Conservation (phyloP, 2,329 filamentous ascomycete species). For the Dactylellina haptotyla region DNA sequence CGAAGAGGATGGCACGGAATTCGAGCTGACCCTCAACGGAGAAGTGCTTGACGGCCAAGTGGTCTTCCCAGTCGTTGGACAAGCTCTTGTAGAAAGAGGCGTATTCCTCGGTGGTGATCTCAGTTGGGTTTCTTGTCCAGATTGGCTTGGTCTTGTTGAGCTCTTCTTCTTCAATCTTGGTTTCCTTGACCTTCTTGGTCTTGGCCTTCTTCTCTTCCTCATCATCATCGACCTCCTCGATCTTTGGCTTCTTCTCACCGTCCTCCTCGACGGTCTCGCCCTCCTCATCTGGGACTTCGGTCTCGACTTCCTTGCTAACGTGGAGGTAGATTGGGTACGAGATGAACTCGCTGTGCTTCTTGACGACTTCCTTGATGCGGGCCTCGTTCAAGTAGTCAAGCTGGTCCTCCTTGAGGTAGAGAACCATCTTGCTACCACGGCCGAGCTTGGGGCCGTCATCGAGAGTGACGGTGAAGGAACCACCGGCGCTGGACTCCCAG, state of each 20-base stretch:
- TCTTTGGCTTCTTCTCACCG: slow-evolving; percentile 94
- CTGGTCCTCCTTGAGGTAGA: slow-evolving; percentile 99
- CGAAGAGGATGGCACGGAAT: slow-evolving; percentile 99
- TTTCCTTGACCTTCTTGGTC: slow-evolving; percentile 99
- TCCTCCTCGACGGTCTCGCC: slow-evolving; percentile 77
- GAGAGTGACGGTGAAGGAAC: slow-evolving; percentile 91
- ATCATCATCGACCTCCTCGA: slow-evolving; percentile 87
- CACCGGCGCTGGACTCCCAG: slow-evolving; percentile 97
- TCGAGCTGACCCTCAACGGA: slow-evolving; percentile 99
- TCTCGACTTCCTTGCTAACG: slow-evolving; percentile 99
- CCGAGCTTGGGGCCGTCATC: slow-evolving; percentile 92
- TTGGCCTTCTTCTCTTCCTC: slow-evolving; percentile 91
- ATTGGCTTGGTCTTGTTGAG: slow-evolving; percentile 99
- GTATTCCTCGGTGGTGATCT: slow-evolving; percentile 97
- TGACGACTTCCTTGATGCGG: slow-evolving; percentile 99
- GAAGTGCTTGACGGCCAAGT: slow-evolving; percentile 99
- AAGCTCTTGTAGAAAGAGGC: slow-evolving; percentile 99
- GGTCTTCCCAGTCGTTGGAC: slow-evolving; percentile 99
- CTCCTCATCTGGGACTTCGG: slow-evolving; percentile 96
- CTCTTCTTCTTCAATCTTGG: slow-evolving; percentile 98
- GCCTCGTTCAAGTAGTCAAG: slow-evolving; percentile 96
- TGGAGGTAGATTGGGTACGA: slow-evolving; percentile 99
- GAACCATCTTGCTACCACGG: slow-evolving; percentile 96
- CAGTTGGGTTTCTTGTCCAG: slow-evolving; percentile 97
- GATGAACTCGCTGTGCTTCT: slow-evolving; percentile 99